phyloP scores from a whole-genome alignment of 441 rosid genomes.

The Mallotus repandus region DNA sequence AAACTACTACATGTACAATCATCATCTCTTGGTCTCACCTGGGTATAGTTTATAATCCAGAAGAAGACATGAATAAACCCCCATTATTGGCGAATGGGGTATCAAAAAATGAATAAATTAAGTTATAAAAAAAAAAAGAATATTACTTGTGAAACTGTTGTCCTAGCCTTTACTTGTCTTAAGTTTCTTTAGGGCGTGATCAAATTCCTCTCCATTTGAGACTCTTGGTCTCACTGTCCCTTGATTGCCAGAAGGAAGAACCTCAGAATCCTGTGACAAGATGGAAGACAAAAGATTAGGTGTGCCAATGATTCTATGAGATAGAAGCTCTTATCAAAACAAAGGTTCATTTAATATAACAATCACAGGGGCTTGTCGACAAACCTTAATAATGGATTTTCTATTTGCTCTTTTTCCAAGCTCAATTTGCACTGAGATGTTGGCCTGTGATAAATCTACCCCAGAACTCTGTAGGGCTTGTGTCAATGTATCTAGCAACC shows the following conservation, averaged over 20 bases:
- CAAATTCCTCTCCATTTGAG: conserved; percentile 30
- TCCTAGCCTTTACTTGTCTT: conserved; percentile 39
- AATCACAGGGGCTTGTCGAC: neutral
- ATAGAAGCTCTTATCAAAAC: neutral
- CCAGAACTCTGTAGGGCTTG: conserved; percentile 83
- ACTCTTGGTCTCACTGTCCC: conserved; percentile 34
- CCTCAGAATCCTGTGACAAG: conserved; percentile 31
- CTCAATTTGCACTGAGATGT: conserved; percentile 80
- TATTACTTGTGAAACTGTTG: conserved; percentile 11
- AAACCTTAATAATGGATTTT: conserved; percentile 38
- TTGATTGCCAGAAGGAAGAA: conserved; percentile 29
- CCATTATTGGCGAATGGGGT: conserved; percentile 6
- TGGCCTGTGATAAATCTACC: conserved; percentile 83
- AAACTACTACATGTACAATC: conserved; percentile 42
- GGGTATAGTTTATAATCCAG: conserved; percentile 31
- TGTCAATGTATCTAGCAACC: conserved; percentile 71
- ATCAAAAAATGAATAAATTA: conserved; percentile 34
- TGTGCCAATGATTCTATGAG: neutral
- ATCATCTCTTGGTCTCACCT: conserved; percentile 31
- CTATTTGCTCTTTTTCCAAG: conserved; percentile 59
- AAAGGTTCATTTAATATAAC: neutral
- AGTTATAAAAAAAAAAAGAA: conserved; percentile 21
- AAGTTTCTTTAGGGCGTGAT: conserved; percentile 46
- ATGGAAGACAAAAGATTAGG: neutral
- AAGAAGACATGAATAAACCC: conserved; percentile 30